Base-by-base conservation (phyloP, 805 yeast genomes). In the Cyberlindnera subsufficiens region DNA sequence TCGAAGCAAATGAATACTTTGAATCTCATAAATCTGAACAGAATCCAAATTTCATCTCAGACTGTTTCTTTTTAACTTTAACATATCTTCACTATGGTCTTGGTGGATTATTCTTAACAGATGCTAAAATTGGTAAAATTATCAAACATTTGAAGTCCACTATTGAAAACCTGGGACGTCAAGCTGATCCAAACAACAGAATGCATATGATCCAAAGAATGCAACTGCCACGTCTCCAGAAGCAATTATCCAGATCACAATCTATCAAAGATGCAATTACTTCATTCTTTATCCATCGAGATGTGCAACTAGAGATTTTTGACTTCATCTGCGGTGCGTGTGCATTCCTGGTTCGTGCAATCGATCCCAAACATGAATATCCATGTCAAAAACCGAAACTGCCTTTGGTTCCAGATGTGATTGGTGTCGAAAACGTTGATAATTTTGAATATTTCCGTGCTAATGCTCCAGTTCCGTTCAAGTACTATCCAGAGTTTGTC, bases 41-140 rank as follows among this genome's bases (percentile, higher is more conserved):
- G n/a, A 58, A 61, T 47, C 60, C 73, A 25, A 91, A 93, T 55
- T 93, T 93, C 60, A 87, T 93, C n/a, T 80, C 96, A 8, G 93
- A 91, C 51, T 83, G 95, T 55, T 93, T 89, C 62, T 93, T 74
- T 56, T 60, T 93, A 43, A 78, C 90, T 6, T 68, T 84, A 40
- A 80, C 95, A 0, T 89, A 83, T 59, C 63, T 87, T 38, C 90
- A 91, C 52, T 93, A 85, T 64, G 99, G 98, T 35, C 67, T 87
- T 34, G 95, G 95, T 19, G 98, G 97, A 39, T 65, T 84, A 0
- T 64, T 75, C 44, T 71, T 78, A 36, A 70, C 68, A 37, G 77
- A 78, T 46, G 79, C 76, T 35, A 77, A 82, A 45, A 55, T 81
- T 29, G 67, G 74, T 14, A 75, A 75, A 49, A 69, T 75, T 46